A percentile compares a stretch with the other conserved stretches of the same genome.
phyloP scores from a whole-genome alignment of 2,329 filamentous ascomycete genomes.

The Colletotrichum sidae region DNA sequence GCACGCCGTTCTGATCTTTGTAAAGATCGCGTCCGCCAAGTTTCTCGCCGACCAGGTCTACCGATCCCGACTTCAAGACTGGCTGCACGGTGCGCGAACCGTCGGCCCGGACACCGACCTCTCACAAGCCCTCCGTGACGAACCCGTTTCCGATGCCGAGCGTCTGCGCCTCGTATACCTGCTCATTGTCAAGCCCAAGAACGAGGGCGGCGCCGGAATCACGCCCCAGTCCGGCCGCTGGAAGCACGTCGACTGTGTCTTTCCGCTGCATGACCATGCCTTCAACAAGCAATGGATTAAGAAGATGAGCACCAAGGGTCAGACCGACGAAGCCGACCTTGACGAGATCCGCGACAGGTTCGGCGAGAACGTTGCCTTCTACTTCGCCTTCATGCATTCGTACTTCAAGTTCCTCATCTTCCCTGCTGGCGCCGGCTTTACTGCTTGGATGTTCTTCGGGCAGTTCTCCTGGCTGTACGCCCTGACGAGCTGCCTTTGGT shows the following conservation, averaged over 20 bases:
- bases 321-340: conserved; percentile 74
- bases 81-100: conserved; percentile 88
- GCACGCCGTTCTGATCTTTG: conserved; percentile 83
- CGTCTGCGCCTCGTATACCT: conserved; percentile 88
- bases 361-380: conserved; percentile 89
- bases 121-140: conserved; percentile 72
- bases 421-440: conserved; percentile 81
- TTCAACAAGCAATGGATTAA: conserved; percentile 84
- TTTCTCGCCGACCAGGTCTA: conserved; percentile 86
- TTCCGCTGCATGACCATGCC: conserved; percentile 80
- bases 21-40: conserved; percentile 80
- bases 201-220: conserved; percentile 84
- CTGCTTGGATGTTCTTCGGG: conserved; percentile 84
- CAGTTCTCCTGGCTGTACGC: conserved; percentile 87
- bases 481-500: conserved; percentile 84
- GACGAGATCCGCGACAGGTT: conserved; percentile 81
- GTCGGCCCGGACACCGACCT: conserved; percentile 81
- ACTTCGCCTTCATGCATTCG: conserved; percentile 92
- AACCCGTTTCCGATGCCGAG: conserved; percentile 89
- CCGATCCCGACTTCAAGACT: conserved; percentile 89
- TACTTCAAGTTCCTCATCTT: conserved; percentile 91
- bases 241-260: conserved; percentile 79
- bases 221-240: conserved; percentile 76
- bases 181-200: conserved; percentile 78
- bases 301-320: conserved; percentile 78